These are phyloP conservation scores for Beta vulgaris DNA, from an alignment of 148 eudicot genomes.

Conservation along the genomic window DNA sequence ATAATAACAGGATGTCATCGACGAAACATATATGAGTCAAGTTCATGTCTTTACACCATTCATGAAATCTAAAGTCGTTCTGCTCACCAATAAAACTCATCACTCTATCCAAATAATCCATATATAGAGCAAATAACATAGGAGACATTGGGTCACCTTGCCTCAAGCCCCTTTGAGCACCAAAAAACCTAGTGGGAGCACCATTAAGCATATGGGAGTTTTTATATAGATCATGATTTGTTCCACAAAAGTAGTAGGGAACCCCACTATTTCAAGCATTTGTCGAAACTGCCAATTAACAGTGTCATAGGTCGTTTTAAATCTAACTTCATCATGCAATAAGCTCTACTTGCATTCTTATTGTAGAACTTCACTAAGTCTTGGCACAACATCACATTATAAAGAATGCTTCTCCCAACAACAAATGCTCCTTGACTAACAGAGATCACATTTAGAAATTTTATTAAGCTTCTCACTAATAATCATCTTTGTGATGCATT, in stretches of 20 bases:
- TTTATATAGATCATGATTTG: neutral
- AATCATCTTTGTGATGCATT: too few species aligned
- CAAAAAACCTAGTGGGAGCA: neutral
- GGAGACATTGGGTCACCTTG: conserved; percentile 1
- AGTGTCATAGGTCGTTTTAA: neutral
- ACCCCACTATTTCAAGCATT: neutral
- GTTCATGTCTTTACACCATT: neutral
- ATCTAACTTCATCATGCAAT: neutral
- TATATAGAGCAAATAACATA: neutral
- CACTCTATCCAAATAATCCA: neutral
- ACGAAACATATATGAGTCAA: neutral
- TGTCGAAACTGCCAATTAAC: neutral
- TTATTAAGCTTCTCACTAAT: too few species aligned
- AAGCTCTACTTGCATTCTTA: too few species aligned
- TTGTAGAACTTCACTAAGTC: neutral
- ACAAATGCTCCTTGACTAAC: neutral
- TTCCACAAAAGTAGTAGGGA: neutral
- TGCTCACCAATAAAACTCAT: neutral
- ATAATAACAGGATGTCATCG: neutral
- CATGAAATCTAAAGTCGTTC: neutral
- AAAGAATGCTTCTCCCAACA: neutral
- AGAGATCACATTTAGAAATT: too few species aligned
- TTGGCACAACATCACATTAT: neutral
- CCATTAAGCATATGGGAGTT: neutral
- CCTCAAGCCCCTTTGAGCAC: neutral